phyloP scores from a whole-genome alignment of 768 basidiomycete genomes.

The Termitomyces sp. region DNA sequence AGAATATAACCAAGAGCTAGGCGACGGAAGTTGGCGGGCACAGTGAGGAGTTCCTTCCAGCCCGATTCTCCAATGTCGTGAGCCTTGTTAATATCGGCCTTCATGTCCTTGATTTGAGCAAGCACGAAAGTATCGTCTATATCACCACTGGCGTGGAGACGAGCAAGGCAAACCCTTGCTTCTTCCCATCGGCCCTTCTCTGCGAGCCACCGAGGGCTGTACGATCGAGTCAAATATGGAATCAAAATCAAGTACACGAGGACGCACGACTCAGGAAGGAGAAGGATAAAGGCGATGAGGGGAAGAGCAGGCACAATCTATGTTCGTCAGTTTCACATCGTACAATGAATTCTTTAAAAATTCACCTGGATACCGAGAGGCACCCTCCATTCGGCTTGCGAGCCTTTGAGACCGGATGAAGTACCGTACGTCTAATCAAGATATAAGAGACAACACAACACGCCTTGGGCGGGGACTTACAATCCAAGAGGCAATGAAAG shows the following conservation, averaged over 20 bases:
- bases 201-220: slow-evolving; percentile 49
- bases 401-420: slow-evolving; percentile 34
- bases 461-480: slow-evolving; percentile 19
- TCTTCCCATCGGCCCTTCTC: slow-evolving; percentile 48
- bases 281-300: slow-evolving; percentile 44
- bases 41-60: slow-evolving; percentile 38
- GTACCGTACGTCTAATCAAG: slow-evolving; percentile 35
- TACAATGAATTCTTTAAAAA: background rate
- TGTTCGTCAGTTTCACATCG: background rate
- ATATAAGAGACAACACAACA: background rate
- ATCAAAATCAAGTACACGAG: background rate
- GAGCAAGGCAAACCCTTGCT: slow-evolving; percentile 41
- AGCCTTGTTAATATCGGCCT: slow-evolving; percentile 31
- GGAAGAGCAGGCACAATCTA: slow-evolving; percentile 47
- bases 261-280: slow-evolving; percentile 48
- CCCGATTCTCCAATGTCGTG: slow-evolving; percentile 37
- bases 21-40: slow-evolving; percentile 44
- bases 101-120: slow-evolving; percentile 45
- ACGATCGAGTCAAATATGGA: background rate
- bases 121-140: slow-evolving; percentile 44
- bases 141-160: slow-evolving; percentile 51
- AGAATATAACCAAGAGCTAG: slow-evolving; percentile 44
- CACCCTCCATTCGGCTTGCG: slow-evolving; percentile 46
- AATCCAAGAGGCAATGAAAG: slow-evolving; percentile 49
- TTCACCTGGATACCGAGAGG: slow-evolving; percentile 42